Evolutionary conservation across 202 grass and related monocot species (phyloP), one percentile per base, ranked within the genome.

Genomic region (Thinopyrum obtusiflorum): DNA sequence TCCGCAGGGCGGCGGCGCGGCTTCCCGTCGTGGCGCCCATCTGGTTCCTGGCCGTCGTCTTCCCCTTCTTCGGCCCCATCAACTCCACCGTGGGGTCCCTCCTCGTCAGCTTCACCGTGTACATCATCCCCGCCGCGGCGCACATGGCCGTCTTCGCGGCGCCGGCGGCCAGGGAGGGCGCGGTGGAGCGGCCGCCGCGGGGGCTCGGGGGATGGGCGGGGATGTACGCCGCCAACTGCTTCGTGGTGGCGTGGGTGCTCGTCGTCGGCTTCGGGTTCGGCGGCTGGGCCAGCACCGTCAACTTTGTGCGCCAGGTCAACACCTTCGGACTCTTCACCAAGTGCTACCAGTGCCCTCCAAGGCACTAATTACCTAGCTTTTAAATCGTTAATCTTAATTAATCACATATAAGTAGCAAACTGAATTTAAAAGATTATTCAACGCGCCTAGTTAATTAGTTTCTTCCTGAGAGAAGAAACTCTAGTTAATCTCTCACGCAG

Each of bases 81-180:
- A 98, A 98, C 85, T 98, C 96, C 46, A 89, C 93, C 9, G 96
- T 98, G 1, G 96, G 96, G 3, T 92, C 96, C 0, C 90, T 98
- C 9, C 96, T 98, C 4, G 96, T 98, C 8, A 98, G 96, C 93
- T 98, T 98, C 91, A 98, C 96, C 0, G 96, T 98, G 1, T 98
- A 98, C 86, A 88, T 98, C 68, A 94, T 98, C 65, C 95, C 95
- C 1, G 89, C 95, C 1, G 24, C 91, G 2, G 95, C 93, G 4
- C 95, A 98, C 88, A 95, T 95, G 93, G 84, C 92, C 15, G 90
- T 87, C 49, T 98, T 98, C 42, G 84, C 89, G 61, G 82, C 93
- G 8, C 76, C 96, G 40, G 61, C 68, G 31, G 88, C 93, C 2
- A 92, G 97, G 92, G 97, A 98, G 93, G 92, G 92, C 86, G 93